These are phyloP conservation scores for Paramecium caudatum DNA, from an alignment of 73 alveolate species.

Conservation along the genomic window DNA sequence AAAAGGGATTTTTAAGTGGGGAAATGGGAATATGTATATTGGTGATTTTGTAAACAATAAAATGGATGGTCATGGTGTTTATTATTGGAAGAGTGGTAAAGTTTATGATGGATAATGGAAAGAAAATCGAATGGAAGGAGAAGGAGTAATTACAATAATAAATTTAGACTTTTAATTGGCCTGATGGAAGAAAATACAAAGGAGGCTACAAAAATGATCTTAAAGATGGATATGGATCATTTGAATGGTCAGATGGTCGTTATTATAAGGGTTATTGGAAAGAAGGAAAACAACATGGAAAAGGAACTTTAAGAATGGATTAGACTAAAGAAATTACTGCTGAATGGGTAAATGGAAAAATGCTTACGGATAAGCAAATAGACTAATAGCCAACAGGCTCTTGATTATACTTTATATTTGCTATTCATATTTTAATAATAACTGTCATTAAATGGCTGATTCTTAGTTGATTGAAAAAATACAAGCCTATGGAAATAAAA, in stretches of 20 bases:
- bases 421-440: not conserved
- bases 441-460: conserved; percentile 1
- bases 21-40: conserved; percentile 72
- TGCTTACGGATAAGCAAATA: conserved; percentile 20
- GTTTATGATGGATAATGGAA: conserved; percentile 75
- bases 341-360: conserved; percentile 56
- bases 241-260: conserved; percentile 71
- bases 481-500: not conserved
- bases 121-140: conserved; percentile 75
- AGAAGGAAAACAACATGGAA: conserved; percentile 68
- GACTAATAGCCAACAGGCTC: not conserved
- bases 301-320: conserved; percentile 27
- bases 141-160: conserved; percentile 32
- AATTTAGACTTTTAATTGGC: conserved; percentile 62
- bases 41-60: conserved; percentile 77
- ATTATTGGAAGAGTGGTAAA: conserved; percentile 71
- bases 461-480: not conserved
- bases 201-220: conserved; percentile 72
- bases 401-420: conserved; percentile 19
- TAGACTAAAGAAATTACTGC: conserved; percentile 6
- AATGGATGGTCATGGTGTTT: conserved; percentile 75
- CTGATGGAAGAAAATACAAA: conserved; percentile 74
- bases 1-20: conserved; percentile 74
- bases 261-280: conserved; percentile 63
- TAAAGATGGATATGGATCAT: conserved; percentile 73